These are phyloP conservation scores for Aspergillus luchuensis DNA, from an alignment of 2,329 filamentous ascomycete genomes.

Conservation along the genomic window DNA sequence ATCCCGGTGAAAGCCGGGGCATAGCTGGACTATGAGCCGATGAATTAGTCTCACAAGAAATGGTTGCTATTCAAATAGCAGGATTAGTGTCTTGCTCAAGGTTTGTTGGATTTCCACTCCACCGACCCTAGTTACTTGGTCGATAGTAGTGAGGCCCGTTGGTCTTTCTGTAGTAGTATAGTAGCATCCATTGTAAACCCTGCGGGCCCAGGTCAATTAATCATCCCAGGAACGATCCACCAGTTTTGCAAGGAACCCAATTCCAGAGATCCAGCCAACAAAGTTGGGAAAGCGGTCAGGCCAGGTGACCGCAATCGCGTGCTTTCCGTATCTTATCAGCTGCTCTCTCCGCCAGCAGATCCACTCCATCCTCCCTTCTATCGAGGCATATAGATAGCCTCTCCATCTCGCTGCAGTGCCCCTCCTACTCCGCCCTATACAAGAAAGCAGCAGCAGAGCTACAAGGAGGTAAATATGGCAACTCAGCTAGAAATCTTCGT, in stretches of 20 bases:
- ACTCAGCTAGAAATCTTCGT: conserved; percentile 40
- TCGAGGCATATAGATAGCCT: background rate
- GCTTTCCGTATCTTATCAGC: conserved; percentile 9
- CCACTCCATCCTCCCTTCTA: background rate
- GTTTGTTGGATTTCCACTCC: too few species aligned
- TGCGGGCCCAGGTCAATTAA: conserved; percentile 1
- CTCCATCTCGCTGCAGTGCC: background rate
- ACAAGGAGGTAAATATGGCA: conserved; percentile 23
- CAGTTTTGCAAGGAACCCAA: background rate
- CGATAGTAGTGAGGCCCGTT: too few species aligned
- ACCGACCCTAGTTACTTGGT: too few species aligned
- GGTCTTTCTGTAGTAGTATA: too few species aligned
- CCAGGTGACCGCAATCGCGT: background rate
- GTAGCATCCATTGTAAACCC: too few species aligned
- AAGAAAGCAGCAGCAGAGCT: background rate
- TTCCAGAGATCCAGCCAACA: background rate
- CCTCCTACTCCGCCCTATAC: background rate
- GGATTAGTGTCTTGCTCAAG: too few species aligned
- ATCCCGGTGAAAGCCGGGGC: too few species aligned
- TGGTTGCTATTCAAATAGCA: too few species aligned
- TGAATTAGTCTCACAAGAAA: too few species aligned
- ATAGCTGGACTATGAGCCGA: too few species aligned
- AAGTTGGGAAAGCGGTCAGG: background rate
- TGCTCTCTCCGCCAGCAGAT: conserved; percentile 11
- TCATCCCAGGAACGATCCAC: conserved; percentile 25